Base-by-base conservation (phyloP, 2,329 filamentous ascomycete species). In the Emmonsiellopsis sp. region DNA sequence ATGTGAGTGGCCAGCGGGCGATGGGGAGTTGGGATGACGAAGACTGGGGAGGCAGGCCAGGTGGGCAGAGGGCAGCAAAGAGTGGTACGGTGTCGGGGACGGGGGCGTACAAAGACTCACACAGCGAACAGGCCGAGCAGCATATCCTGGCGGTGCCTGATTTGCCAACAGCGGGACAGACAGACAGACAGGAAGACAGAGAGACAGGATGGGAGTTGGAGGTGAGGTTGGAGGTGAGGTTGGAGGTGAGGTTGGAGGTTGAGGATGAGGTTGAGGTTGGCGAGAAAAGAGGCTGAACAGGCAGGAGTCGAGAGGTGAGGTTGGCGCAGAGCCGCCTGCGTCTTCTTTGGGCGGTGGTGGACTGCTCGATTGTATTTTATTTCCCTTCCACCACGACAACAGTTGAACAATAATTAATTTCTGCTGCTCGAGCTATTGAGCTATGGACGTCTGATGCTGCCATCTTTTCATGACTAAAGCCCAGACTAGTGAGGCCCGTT, bases 41-140 rank as follows among this genome's bases (percentile, higher is more conserved):
- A 49, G 47, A 49, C 40, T 20, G 15, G 47, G 47, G 34, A 49
- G 31, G 34, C 35, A 49, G 34, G 35, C 35, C 10, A 11, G 40
- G 50, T 41, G 43, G 44, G 42, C 42, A 42, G 50, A 55, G 49
- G 50, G 46, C 40, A 54, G 43, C 30, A 41, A 53, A 40, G 50
- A 41, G 57, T 59, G 48, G 56, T 55, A 59, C 55, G 56, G 56
- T 37, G 48, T 51, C 31, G 42, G 54, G 54, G 53, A 52, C 54
- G 52, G 58, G 50, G 57, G 55, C 52, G 57, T 56, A 59, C 54
- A 58, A 58, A 58, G 56, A 54, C 52, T 53, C 45, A 53, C 44
- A 44, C 51, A 38, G 50, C n/a, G 50, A 47, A 51, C 52, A 51
- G 45, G 44, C 41, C 38, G 53, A 49, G 52, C 51, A 53, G 53